Base-by-base conservation (phyloP, 257 asterid species). In the Datura wrightii region DNA sequence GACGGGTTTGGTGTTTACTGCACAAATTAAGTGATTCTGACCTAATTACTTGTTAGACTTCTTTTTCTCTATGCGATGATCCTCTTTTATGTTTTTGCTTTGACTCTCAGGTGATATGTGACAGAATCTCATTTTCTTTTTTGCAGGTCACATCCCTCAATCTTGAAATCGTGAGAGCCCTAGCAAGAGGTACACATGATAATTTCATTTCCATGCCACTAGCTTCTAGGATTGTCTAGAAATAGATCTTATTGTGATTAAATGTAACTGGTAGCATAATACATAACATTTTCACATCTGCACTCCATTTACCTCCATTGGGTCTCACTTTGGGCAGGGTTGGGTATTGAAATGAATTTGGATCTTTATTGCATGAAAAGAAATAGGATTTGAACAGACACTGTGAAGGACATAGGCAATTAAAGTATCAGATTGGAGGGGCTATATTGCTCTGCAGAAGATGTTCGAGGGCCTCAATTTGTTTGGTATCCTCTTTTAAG, bases 81-180 rank as follows among this genome's bases (percentile, higher is more conserved):
- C 60, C n/a, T 14, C 44, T 13, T 6, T 67, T 14, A 76, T 50
- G 62, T 31, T 76, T 60, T 74, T 24, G 18, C 59, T 46, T 74
- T 7, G 19, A 74, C 42, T 24, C 59, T 50, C 79, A 24, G 76
- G 60, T 48, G 39, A 5, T 63, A 65, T 24, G 82, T 84, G 46
- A 70, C 15, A 36, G 62, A 52, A 70, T 15, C 10, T 60, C 19
- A 79, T 44, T 85, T 41, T 8, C 59, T 46, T 63, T 34, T 53
- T 86, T 89, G 82, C 94, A 96, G 99, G 99, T 96, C 82, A 94
- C 98, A 34, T 90, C 94, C 72, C 98, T 96, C 85, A 96, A 94
- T 89, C 97, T 90, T 86, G 98, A 94, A 90, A 92, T 96, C 67
- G 98, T 96, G 85, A 90, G 97, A 89, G 94, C 94, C 53, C 98